Base-by-base conservation (phyloP, 2,329 filamentous ascomycete species). In the Dothideomycetes sp. region DNA sequence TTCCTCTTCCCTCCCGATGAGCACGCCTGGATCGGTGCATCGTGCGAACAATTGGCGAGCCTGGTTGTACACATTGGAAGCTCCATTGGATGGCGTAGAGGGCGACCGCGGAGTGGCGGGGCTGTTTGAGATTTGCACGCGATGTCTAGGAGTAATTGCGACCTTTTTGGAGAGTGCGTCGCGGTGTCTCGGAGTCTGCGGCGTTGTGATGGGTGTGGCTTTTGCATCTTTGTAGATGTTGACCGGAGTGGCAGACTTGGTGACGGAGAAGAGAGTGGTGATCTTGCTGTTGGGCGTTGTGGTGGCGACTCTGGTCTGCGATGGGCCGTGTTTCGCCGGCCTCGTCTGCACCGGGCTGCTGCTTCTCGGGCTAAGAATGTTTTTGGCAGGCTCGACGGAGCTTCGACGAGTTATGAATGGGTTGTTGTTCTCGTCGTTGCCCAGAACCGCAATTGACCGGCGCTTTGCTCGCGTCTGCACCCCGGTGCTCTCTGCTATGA, bases 41-140 rank as follows among this genome's bases (percentile, higher is more conserved):
- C 86, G 78, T 5, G 83, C 79, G 55, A 98, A 98, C 3, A 94
- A 64, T 53, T 94, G 86, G 19, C 89, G 79, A 12, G 87, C 91
- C 44, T 80, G 73, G 47, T 91, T 86, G 60, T 95, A 96, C 29
- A 95, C 70, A 0, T 86, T 91, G 39, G 79, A 77, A 16, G 73
- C 66, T 9, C 76, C 67, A 39, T 63, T 63, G 19, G 76, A 73
- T 9, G 81, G 81, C 10, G 85, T 84, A 48, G 81, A 77, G 15
- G 84, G 84, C 31, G 86, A 93, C 50, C 81, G 68, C 41, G 88
- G 82, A 48, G 84, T 88, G 52, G 81, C 74, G 27, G 84, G 70
- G 54, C 77, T 84, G 47, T 80, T 84, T 27, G 75, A 73, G 10
- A 88, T 77, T 64, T 84, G 81, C 43, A 94, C 80, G 41, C 84